Evolutionary conservation across 768 basidiomycete species (phyloP), one percentile per base, ranked within the genome.

Genomic region (Gymnopilus dilepis): DNA sequence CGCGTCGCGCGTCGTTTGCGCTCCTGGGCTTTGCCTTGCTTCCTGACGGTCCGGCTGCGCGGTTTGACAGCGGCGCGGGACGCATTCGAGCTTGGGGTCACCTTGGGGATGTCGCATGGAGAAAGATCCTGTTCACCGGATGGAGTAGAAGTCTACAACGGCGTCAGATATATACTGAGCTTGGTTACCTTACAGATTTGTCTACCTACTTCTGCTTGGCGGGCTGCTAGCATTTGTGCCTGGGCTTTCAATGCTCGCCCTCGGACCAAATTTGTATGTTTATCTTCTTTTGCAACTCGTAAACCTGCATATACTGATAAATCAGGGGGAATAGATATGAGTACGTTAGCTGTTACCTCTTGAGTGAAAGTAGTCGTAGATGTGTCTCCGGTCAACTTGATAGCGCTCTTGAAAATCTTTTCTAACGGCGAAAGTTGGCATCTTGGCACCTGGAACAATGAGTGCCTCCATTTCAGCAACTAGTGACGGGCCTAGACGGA

Each of bases 291-390:
- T 22, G 86, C 83, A 26, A 87, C 86, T 28, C 86, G 85, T 62
- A 88, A 68, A 38, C 86, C 82, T 81, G 52, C 21, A 34, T 9
- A 54, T 22, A 40, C 3, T 59, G 17, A 12, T 51, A 56, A 21
- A 38, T n/a, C 51, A 52, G 21, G 40, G 24, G 13, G n/a, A 47
- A 41, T 22, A n/a, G 21, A 34, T 12, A 37, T 37, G 34, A 0
- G 67, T 80, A 66, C 81, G 80, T 61, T 82, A 82, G 65, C 82
- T 81, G 56, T 84, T 52, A 77, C 81, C 82, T 77, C 79, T 73
- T n/a, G 81, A 82, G 73, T 91, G 90, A 74, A 89, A 91, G 72
- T 91, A 91, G 73, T 91, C 90, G 69, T 91, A 91, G 64, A 91
- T 86, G 66, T 90, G 89, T 65, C 90, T 77, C 65, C 90, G 79